These are phyloP conservation scores for Aureobasidium melanogenum DNA, from an alignment of 2,329 filamentous ascomycete species.

Conservation along the genomic window DNA sequence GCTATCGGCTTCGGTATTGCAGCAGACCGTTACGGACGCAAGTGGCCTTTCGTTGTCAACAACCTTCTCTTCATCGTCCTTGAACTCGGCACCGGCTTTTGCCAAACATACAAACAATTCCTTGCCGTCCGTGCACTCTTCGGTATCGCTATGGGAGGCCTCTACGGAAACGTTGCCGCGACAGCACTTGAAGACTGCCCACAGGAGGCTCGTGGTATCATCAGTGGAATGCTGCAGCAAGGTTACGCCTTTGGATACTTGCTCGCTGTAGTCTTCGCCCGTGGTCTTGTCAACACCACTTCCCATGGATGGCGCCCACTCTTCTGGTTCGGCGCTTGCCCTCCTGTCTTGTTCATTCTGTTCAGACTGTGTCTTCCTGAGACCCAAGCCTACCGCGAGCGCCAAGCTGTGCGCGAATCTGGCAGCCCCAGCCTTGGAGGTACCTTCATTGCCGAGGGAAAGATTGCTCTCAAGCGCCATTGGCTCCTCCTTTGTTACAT, in stretches of 20 bases:
- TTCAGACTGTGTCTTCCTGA: conserved; percentile 69
- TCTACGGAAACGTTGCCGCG: conserved; percentile 25
- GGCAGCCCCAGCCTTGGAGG: conserved; percentile 49
- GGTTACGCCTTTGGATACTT: conserved; percentile 47
- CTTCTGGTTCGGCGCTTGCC: conserved; percentile 80
- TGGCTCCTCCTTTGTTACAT: conserved; percentile 71
- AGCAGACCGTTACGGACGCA: conserved; percentile 24
- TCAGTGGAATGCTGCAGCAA: conserved; percentile 29
- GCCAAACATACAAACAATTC: conserved; percentile 27
- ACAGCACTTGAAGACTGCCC: conserved; percentile 33
- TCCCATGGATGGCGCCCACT: conserved; percentile 69
- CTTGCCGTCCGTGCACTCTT: conserved; percentile 30
- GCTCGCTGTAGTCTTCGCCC: conserved; percentile 46
- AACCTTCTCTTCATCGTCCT: conserved; percentile 28
- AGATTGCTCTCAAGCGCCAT: conserved; percentile 63
- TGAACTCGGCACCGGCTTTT: conserved; percentile 30
- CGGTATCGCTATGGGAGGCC: conserved; percentile 31
- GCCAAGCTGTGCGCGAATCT: conserved; percentile 49
- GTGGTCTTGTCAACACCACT: conserved; percentile 62
- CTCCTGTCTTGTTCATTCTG: conserved; percentile 66
- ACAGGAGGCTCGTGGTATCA: conserved; percentile 29
- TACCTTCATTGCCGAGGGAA: conserved; percentile 65
- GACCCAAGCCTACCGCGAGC: conserved; percentile 60
- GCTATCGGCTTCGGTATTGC: conserved; percentile 23
- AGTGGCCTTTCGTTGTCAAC: conserved; percentile 29